Evolutionary conservation across 495 filamentous ascomycete genomes (phyloP), one percentile per base, ranked within the genome.

Genomic region (Podospora australis): DNA sequence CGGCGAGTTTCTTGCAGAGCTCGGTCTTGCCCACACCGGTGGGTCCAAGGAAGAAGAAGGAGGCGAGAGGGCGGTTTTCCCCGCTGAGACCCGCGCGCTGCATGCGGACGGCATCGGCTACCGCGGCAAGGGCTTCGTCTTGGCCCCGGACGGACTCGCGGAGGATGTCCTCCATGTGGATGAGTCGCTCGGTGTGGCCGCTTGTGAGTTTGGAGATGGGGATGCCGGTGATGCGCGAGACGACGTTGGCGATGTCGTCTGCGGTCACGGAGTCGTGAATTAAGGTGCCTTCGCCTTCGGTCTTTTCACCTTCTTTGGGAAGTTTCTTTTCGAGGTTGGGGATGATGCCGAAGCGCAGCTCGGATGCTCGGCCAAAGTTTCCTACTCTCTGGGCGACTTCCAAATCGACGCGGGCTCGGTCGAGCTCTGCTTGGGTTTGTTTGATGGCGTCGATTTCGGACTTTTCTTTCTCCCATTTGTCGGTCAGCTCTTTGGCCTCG

Each of bases 11-110:
- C 77, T 98, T 98, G 76, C 90, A 96, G 4, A 96, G 77, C 55
- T 96, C 92, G 2, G 91, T 98, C 67, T 98, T 98, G 42, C 92
- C 92, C 23, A 96, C 91, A 54, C 92, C 91, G 11, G 92, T 98
- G 6, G 92, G 92, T 0, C 92, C 92, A 14, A 97, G 77, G 74
- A 97, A 96, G 85, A 97, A 95, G 76, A 97, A 97, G 5, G 83
- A 89, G 2, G 91, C 92, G 7, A 95, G 71, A 1, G 92, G 91
- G 1, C 91, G 81, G 57, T 96, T 94, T 52, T 96, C 88, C 19
- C 88, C 87, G 53, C 83, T 90, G 24, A 97, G 75, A 7, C 92
- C 92, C 20, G 92, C 92, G 46, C 92, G 75, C 62, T 98, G 92
- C 81, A 95, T 87, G 16, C 92, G 78, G 14, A 98, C 90, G 7